phyloP scores from a whole-genome alignment of 768 basidiomycete genomes.

The Boletus tomentosulus region DNA sequence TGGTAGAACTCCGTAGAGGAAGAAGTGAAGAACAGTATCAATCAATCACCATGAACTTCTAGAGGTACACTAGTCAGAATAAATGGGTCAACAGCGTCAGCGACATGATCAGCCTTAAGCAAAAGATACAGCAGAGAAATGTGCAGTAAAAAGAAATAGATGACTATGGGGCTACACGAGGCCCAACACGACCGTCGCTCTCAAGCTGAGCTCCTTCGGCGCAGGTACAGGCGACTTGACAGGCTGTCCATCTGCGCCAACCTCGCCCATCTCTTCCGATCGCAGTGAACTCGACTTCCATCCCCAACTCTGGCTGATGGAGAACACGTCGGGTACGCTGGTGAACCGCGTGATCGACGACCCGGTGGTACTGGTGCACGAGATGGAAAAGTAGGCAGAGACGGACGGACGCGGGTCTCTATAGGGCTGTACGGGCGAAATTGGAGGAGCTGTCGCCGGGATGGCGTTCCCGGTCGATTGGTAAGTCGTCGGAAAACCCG shows the following conservation, averaged over 20 bases:
- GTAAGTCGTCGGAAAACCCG: conserved; percentile 17
- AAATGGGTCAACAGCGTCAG: background rate
- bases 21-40: background rate
- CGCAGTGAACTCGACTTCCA: conserved; percentile 71
- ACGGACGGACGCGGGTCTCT: conserved; percentile 69
- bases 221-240: conserved; percentile 31
- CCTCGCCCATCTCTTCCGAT: conserved; percentile 46
- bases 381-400: conserved; percentile 79
- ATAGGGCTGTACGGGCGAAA: conserved; percentile 62
- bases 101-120: background rate
- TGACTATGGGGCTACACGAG: conserved; percentile 45
- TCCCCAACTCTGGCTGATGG: conserved; percentile 87
- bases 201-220: conserved; percentile 52
- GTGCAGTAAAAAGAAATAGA: background rate
- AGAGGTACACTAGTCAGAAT: background rate
- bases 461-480: conserved; percentile 19
- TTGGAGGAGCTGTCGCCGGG: conserved; percentile 43
- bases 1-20: background rate
- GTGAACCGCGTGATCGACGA: conserved; percentile 79
- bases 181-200: conserved; percentile 77
- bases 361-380: conserved; percentile 77
- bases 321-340: conserved; percentile 82
- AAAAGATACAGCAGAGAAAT: background rate
- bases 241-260: conserved; percentile 29
- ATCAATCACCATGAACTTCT: background rate